Evolutionary conservation across 2,329 filamentous ascomycete species (phyloP), one percentile per base, ranked within the genome.

Genomic region (Ophiostoma ips): DNA sequence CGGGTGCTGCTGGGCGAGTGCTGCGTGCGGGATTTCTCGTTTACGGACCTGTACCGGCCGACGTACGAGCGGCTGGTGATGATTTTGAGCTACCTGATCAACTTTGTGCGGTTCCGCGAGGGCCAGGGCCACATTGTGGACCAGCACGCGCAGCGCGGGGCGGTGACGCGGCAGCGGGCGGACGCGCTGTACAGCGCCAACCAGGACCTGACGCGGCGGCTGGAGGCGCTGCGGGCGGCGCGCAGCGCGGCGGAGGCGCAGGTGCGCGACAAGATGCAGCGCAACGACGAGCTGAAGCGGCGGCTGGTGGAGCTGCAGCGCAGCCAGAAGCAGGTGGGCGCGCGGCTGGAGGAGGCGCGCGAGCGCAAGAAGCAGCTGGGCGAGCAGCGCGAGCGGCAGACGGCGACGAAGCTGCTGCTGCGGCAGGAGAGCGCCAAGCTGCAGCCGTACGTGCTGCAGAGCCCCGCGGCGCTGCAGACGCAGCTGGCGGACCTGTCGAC

Each of bases 11-110:
- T 98, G 58, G 70, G 81, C 52, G 87, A 90, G 71, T 96, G 92
- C 63, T 88, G 88, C 44, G 86, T 98, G 58, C 83, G 82, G 54
- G 92, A 98, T 66, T 95, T 98, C 60, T 87, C 84, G 34, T 95
- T 96, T 67, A 81, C 82, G 53, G 92, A 98, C 64, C 71, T 98
- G 6, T 90, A 94, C 63, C 84, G 84, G 63, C 92, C 92, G 15
- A 94, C 87, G 1, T 86, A 94, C 62, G 84, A 87, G 52, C 84
- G 92, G 41, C 76, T 96, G 13, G 84, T 90, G 61, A 94, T 92
- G 69, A 94, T 96, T 61, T 92, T 98, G 64, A 94, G 87, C 56
- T 95, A 95, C 66, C 78, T 96, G 56, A 98, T 98, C 71, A 98
- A 98, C 68, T 98, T 98, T 66, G 89, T 96, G 58, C 82, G 92